phyloP scores from a whole-genome alignment of 1,284 basidiomycete genomes.

The Vanrija sp. region DNA sequence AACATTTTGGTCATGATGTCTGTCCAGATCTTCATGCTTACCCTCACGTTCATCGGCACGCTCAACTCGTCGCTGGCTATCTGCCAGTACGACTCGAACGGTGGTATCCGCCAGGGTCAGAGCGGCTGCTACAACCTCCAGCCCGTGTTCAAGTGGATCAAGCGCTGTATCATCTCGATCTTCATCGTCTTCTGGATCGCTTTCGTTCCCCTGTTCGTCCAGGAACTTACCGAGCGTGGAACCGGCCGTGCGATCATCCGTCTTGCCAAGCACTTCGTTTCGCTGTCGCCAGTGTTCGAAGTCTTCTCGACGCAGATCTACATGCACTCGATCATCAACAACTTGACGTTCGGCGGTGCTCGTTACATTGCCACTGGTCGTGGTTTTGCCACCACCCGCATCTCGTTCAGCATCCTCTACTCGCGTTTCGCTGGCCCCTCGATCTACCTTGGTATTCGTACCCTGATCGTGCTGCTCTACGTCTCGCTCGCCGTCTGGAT shows the following conservation, averaged over 20 bases:
- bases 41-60: constrained; percentile 87
- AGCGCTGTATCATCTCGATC: constrained; percentile 89
- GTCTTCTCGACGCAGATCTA: constrained; percentile 96
- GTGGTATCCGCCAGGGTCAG: constrained; percentile 67
- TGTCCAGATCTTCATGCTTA: constrained; percentile 83
- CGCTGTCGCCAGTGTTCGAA: constrained; percentile 90
- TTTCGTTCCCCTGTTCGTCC: constrained; percentile 87
- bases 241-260: constrained; percentile 82
- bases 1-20: constrained; percentile 97
- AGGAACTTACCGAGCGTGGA: constrained; percentile 91
- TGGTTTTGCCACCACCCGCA: constrained; percentile 90
- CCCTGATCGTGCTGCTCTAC: constrained; percentile 82
- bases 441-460: constrained; percentile 92
- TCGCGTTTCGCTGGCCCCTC: constrained; percentile 94
- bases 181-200: constrained; percentile 96
- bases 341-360: constrained; percentile 91
- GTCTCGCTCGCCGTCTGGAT: constrained; percentile 86
- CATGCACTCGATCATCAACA: constrained; percentile 89
- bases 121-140: constrained; percentile 86
- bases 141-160: constrained; percentile 88
- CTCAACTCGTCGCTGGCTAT: constrained; percentile 73
- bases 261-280: constrained; percentile 85
- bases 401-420: constrained; percentile 88
- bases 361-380: constrained; percentile 98
- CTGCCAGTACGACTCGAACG: constrained; percentile 69